Conservation (phyloP, 2,329 filamentous ascomycete genomes). For the Pseudopithomyces maydicus region DNA sequence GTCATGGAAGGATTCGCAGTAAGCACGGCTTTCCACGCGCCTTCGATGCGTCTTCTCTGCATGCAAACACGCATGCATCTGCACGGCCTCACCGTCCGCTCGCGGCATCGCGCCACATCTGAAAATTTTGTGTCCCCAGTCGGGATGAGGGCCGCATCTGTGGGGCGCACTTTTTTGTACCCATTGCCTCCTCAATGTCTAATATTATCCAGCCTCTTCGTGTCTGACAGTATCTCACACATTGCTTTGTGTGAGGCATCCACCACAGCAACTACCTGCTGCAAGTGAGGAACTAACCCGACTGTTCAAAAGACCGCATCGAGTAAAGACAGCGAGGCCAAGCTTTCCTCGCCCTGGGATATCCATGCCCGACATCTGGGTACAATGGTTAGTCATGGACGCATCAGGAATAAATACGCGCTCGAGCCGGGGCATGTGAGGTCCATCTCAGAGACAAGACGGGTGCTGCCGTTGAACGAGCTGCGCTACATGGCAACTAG, state of each 20-base stretch:
- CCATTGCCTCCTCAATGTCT: background rate
- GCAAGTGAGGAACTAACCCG: background rate
- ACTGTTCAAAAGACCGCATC: background rate
- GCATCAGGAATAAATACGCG: background rate
- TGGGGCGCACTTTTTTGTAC: background rate
- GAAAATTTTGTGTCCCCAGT: background rate
- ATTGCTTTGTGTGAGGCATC: background rate
- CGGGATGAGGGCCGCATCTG: background rate
- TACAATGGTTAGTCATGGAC: background rate
- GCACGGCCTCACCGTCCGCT: background rate
- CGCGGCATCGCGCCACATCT: background rate
- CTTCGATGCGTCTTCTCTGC: conserved; percentile 5
- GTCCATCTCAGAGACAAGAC: background rate
- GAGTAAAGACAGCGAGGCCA: background rate
- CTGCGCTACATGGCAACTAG: no score
- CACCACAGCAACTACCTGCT: background rate
- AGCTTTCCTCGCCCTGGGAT: background rate
- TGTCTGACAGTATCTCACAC: background rate
- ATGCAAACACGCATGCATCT: background rate
- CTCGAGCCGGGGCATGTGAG: background rate
- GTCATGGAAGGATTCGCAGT: background rate
- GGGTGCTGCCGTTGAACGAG: background rate
- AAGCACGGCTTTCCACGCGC: conserved; percentile 1
- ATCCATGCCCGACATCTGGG: background rate
- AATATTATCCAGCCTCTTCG: background rate